Conservation (phyloP, 2,329 filamentous ascomycete species). For the Alternaria conjuncta region DNA sequence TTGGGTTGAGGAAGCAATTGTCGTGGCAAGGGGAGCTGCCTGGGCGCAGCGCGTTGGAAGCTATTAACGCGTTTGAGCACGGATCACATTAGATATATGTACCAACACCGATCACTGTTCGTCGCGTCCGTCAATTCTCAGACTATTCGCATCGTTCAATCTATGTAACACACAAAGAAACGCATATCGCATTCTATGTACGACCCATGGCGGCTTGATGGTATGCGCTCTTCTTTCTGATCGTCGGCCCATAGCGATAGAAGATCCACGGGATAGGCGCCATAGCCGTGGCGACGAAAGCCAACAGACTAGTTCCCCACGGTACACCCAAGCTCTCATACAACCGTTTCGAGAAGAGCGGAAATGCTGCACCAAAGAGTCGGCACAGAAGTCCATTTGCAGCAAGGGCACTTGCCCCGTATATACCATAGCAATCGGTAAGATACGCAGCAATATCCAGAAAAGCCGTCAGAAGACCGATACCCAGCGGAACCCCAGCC, state of each 20-base stretch:
- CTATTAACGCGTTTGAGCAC: not conserved
- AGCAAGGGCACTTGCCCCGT: not conserved
- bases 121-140: not conserved
- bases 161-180: not conserved
- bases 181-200: not conserved
- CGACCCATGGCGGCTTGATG: not conserved
- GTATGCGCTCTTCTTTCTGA: not conserved
- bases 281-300: slow-evolving; percentile 44
- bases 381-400: not conserved
- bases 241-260: not conserved
- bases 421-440: slow-evolving; percentile 66
- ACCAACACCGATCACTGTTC: not conserved
- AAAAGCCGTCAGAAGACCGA: slow-evolving; percentile 44
- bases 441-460: slow-evolving; percentile 68
- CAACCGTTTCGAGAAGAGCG: not conserved
- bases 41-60: not conserved
- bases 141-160: not conserved
- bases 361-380: not conserved
- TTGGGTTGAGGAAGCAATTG: not conserved
- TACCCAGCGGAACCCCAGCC: slow-evolving; percentile 57
- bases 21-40: not conserved
- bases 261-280: slow-evolving; percentile 4
- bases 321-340: not conserved
- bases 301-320: slow-evolving; percentile 45
- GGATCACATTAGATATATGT: not conserved